These are phyloP conservation scores for Aspergillus ibericus DNA, from an alignment of 2,329 filamentous ascomycete species.

Conservation along the genomic window DNA sequence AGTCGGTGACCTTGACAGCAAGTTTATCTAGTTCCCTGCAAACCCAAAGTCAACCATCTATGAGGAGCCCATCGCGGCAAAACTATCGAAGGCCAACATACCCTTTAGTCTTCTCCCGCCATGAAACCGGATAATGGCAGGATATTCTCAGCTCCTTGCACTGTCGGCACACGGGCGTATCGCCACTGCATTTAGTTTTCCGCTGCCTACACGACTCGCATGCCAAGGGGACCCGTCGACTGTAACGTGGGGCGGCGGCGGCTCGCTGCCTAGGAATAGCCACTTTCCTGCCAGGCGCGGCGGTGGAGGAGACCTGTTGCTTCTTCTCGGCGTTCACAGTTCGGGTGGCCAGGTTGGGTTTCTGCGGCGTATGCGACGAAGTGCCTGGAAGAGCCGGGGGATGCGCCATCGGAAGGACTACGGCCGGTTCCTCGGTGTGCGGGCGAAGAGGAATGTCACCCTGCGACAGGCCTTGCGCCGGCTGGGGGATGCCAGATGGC, in stretches of 20 bases:
- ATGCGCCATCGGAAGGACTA: conserved; percentile 13
- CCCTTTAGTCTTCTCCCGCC: conserved; percentile 41
- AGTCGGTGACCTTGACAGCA: conserved; percentile 34
- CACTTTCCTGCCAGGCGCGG: conserved; percentile 31
- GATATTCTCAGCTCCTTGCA: conserved; percentile 39
- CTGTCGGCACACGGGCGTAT: conserved; percentile 42
- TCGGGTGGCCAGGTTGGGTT: conserved; percentile 7
- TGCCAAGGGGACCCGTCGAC: conserved; percentile 36
- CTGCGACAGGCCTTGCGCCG: conserved; percentile 6
- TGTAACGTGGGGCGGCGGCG: conserved; percentile 17
- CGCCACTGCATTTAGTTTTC: conserved; percentile 48
- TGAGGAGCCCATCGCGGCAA: conserved; percentile 4
- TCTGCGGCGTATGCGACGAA: conserved; percentile 2
- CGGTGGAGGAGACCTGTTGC: conserved; percentile 7
- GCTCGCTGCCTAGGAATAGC: conserved; percentile 32
- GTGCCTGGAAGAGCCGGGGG: conserved; percentile 7
- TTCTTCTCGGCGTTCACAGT: conserved; percentile 14
- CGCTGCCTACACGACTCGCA: conserved; percentile 45
- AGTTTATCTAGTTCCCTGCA: conserved; percentile 36
- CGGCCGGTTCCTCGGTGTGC: conserved; percentile 6
- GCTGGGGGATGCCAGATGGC: conserved; percentile 9
- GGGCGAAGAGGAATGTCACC: conserved; percentile 11
- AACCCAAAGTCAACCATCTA: conserved; percentile 9
- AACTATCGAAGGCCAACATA: conserved; percentile 17
- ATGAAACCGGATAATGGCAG: conserved; percentile 43